These are phyloP conservation scores for Haematococcus lacustris DNA, from an alignment of 139 green algal species.

Conservation along the genomic window DNA sequence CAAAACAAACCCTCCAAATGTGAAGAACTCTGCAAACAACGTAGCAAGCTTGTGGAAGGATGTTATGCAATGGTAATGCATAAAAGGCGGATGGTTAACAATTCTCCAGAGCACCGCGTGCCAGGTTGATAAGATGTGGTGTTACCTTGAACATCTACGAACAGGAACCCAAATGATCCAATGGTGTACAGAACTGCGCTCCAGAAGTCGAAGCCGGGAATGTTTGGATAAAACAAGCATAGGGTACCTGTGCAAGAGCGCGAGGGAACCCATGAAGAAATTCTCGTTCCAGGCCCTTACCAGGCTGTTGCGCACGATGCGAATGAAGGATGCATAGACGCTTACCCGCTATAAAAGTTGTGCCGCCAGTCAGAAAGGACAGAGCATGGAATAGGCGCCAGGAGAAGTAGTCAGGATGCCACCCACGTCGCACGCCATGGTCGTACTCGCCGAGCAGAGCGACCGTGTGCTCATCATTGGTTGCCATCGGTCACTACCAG, in stretches of 20 bases:
- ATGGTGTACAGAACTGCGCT: neutral
- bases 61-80: neutral
- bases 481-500: no score
- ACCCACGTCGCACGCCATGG: neutral
- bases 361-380: conserved; percentile 6
- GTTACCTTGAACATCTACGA: neutral
- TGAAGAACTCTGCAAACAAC: conserved; percentile 17
- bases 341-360: conserved; percentile 16
- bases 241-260: no score
- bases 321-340: no score
- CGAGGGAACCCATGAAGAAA: no score
- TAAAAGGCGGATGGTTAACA: no score
- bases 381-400: conserved; percentile 5
- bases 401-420: neutral
- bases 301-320: no score
- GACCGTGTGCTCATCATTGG: neutral
- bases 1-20: conserved; percentile 11
- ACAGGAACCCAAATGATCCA: neutral
- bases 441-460: conserved; percentile 7
- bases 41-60: neutral
- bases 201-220: neutral
- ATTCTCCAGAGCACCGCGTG: no score
- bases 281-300: no score
- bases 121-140: neutral
- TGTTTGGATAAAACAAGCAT: no score